Conservation (phyloP, 2,329 filamentous ascomycete species). For the Neofusicoccum laricinum region DNA sequence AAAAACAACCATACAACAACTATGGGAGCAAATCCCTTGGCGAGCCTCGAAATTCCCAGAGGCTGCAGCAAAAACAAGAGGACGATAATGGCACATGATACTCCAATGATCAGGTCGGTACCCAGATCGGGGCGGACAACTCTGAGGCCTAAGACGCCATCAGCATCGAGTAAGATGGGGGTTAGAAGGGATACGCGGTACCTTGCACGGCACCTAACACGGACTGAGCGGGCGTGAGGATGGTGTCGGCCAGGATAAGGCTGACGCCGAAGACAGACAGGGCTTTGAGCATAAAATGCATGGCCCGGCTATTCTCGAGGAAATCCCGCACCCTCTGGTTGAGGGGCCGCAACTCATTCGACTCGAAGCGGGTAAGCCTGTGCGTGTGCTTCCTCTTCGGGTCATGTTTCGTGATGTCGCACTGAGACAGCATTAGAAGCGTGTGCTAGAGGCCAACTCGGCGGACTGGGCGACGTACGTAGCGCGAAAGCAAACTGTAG, state of each 20-base stretch:
- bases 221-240: constrained; percentile 68
- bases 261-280: constrained; percentile 65
- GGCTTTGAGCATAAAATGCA: constrained; percentile 55
- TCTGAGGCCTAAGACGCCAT: constrained; percentile 33
- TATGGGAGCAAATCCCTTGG: constrained; percentile 62
- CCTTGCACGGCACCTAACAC: constrained; percentile 68
- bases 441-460: too few species aligned
- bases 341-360: constrained; percentile 53
- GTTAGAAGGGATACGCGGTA: constrained; percentile 9
- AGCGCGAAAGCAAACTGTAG: constrained; percentile 61
- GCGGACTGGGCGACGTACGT: constrained; percentile 37
- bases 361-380: constrained; percentile 58
- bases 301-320: constrained; percentile 56
- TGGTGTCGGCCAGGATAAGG: constrained; percentile 65
- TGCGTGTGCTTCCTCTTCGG: constrained; percentile 52
- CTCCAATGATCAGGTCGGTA: constrained; percentile 56
- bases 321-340: constrained; percentile 54
- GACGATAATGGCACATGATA: constrained; percentile 63
- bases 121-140: constrained; percentile 59
- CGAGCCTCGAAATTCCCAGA: constrained; percentile 61
- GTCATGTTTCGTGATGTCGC: constrained; percentile 59
- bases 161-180: background rate
- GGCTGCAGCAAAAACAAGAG: constrained; percentile 64
- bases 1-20: constrained; percentile 66
- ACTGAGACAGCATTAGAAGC: constrained; percentile 31